Base-by-base conservation (phyloP, 306 rosid species). In the Citrullus mucosospermus region DNA sequence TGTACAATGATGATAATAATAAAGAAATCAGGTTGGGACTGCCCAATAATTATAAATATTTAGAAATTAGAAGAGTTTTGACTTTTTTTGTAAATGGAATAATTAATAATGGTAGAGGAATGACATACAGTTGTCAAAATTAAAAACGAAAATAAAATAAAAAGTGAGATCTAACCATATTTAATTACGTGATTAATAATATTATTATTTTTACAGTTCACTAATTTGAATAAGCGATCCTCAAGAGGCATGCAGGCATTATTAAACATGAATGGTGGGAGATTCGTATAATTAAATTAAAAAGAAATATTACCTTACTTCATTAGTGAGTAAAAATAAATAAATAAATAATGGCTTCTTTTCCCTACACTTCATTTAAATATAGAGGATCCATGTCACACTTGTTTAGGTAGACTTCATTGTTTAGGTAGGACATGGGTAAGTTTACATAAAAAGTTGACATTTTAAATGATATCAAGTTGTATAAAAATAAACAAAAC, bases 41-140 rank as follows among this genome's bases (percentile, higher is more conserved):
- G 57, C n/a, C 56, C 56, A 25, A 44, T 70, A 70, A 70, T 43
- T 18, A 22, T 20, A 70, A 46, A 46, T 70, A 70, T 44, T 70
- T 43, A 12, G 3, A 43, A 70, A 70, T 43, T 20, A 41, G 10
- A 20, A 20, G 57, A 44, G 56, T 43, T 70, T 32, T 70, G 76
- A 70, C 76, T 70, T 44, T 44, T 11, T 46, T 48, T 10, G 12
- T 20, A 22, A 46, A 43, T 43, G 10, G 36, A 69, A 43, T 25
- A 70, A 70, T 70, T 18, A 69, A 43, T 25, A 70, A 70, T 70
- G 38, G 25, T 46, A 12, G 6, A 20, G 11, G 14, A 70, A 70
- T 70, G 76, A 22, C 56, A 70, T 70, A 70, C 76, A 70, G 76
- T 70, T 70, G 76, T 70, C 76, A 44, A 22, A 70, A 44, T 2